Evolutionary conservation across 2,329 filamentous ascomycete species (phyloP).

Genomic region (Aspergillus ochraceoroseus): DNA sequence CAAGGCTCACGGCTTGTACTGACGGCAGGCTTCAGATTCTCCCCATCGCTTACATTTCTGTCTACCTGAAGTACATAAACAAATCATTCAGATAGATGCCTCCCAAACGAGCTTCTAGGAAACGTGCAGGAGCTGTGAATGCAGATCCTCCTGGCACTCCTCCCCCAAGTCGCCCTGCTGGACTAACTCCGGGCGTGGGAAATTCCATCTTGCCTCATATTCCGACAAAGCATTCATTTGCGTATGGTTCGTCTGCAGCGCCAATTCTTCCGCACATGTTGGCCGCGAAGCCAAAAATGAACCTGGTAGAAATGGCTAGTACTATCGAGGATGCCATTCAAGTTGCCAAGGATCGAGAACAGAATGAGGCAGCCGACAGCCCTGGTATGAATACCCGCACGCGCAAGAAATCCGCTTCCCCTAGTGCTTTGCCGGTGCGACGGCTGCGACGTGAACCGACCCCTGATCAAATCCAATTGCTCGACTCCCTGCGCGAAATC

Average conservation of each 20-base stretch:
- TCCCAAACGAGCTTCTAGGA: conserved; percentile 23
- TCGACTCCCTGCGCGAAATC: conserved; percentile 28
- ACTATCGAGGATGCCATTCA: conserved; percentile 32
- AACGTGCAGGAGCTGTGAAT: conserved; percentile 16
- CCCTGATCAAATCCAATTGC: conserved; percentile 33
- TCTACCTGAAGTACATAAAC: too few relatives aligned
- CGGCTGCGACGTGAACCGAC: conserved; percentile 32
- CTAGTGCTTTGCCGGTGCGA: conserved; percentile 20
- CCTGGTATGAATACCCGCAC: conserved; percentile 14
- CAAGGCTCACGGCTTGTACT: too few relatives aligned
- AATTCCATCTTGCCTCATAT: conserved; percentile 35
- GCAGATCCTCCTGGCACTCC: conserved; percentile 10
- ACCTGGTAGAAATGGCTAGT: conserved; percentile 31
- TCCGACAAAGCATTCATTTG: conserved; percentile 39
- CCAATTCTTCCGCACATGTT: conserved; percentile 36
- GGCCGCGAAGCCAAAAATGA: conserved; percentile 28
- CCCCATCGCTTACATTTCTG: background rate
- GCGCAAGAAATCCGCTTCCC: conserved; percentile 13
- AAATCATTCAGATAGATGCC: conserved; percentile 25
- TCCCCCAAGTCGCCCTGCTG: conserved; percentile 17
- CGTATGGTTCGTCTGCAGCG: conserved; percentile 38
- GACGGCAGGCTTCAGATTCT: too few relatives aligned
- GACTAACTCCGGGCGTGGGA: conserved; percentile 19
- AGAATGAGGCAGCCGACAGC: conserved; percentile 13
- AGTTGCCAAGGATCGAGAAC: conserved; percentile 23